Evolutionary conservation across 2,329 filamentous ascomycete genomes (phyloP), one percentile per base, ranked within the genome.

Genomic region (Madurella mycetomatis): DNA sequence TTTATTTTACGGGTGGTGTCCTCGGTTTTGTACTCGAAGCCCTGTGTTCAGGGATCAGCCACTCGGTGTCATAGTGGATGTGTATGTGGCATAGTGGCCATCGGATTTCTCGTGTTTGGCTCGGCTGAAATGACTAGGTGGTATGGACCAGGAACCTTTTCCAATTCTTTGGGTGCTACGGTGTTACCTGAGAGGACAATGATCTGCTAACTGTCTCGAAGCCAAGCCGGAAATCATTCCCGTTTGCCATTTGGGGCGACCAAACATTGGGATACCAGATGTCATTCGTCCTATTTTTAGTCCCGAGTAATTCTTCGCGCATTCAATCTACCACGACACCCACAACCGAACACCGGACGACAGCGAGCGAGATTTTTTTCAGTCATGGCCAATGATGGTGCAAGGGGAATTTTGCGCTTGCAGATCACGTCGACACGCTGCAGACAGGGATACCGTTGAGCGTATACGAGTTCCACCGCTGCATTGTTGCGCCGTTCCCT

Each of bases 221-320:
- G 55, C 55, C 55, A 57, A 57, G 55, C 45, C 55, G 55, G 55
- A 54, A 48, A 15, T 46, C 34, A n/a, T 17, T 9, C 41, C 49
- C 48, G 49, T 49, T 42, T 18, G 41, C 49, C 16, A 41, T 54
- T 57, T 57, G 3, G 51, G 45, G 15, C 32, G 39, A 30, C 45
- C 49, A 25, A 31, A 5, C 31, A 16, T 42, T 4, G 46, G 25
- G n/a, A 11, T 30, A 40, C 11, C 45, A 5, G 37, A 30, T 42
- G 34, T 12, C 19, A 34, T 49, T 42, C 31, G n/a, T 47, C 49
- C 51, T 57, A 57, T 54, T 57, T 57, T 52, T 54, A 57, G 55
- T 16, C 15, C 15, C 15, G n/a, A 17, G 15, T 16, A 16, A 17
- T 41, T 17, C n/a, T 16, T 15, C 5, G 40, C 8, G 13, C 40